Evolutionary conservation across 345 rosid genomes (phyloP), one percentile per base, ranked within the genome.

Genomic region (Eucalyptus rudis): DNA sequence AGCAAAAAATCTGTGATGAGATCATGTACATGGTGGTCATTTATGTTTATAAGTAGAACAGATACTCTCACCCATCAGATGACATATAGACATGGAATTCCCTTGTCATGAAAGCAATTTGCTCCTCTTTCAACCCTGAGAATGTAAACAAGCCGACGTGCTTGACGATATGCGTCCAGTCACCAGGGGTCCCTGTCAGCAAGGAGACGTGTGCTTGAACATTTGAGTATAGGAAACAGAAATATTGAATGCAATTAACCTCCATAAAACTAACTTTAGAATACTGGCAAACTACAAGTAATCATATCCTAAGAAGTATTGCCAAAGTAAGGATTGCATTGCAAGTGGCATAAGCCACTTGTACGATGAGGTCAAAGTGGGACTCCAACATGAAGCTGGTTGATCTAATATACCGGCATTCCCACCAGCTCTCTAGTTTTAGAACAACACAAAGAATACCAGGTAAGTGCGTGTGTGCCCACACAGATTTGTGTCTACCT

Each of bases 81-180:
- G 94, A 88, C 94, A 94, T 92, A 89, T 94, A 94, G 90, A 94
- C 91, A 88, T 94, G 96, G 90, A 92, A 94, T 85, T 94, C 93
- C 86, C 88, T 90, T 58, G 93, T 93, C 92, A 94, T 90, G 87
- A 92, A 93, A 54, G 90, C 90, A 71, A 94, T 92, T 88, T 93
- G 96, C 88, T 91, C 89, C 36, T 92, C 86, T 81, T 89, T 94
- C 87, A 94, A 81, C 20, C 94, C 96, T 25, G 96, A 90, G 89
- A 92, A 91, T 33, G 94, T 92, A 66, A 91, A 94, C 93, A 94
- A 90, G 49, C 96, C 96, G 7, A 92, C 91, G 36, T 94, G 95
- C 91, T 90, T 92, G 58, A 92, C 89, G 49, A 94, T 92, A 86
- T 94, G 96, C 33, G 92, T 94, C 96, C 96, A 94, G 89, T 94